Conservation (phyloP, 2,329 filamentous ascomycete genomes). For the Orbilia oligospora region DNA sequence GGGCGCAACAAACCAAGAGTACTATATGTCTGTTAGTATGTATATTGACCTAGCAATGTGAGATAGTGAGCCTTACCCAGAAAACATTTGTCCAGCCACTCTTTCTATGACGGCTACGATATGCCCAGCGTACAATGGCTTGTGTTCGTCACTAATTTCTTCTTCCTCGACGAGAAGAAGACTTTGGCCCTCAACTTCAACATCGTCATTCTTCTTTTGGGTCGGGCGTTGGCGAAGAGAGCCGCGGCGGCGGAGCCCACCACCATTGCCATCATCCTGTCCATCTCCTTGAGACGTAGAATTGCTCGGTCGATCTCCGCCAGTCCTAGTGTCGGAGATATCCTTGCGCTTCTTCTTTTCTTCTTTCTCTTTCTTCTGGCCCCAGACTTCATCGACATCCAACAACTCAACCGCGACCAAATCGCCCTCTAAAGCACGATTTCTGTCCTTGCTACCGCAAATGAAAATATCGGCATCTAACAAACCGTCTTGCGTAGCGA, state of each 20-base stretch:
- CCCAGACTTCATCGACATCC: slow-evolving; percentile 98
- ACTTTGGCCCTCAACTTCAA: slow-evolving; percentile 98
- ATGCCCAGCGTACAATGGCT: slow-evolving; percentile 96
- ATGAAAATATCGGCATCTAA: slow-evolving; percentile 99
- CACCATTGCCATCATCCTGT: slow-evolving; percentile 55
- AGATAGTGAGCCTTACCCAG: slow-evolving; percentile 69
- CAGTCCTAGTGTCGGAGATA: slow-evolving; percentile 88
- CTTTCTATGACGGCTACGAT: slow-evolving; percentile 98
- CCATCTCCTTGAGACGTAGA: slow-evolving; percentile 75
- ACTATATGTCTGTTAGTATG: slow-evolving; percentile 66
- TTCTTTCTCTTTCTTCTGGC: slow-evolving; percentile 98
- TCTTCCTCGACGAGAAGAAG: slow-evolving; percentile 97
- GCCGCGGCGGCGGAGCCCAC: slow-evolving; percentile 87
- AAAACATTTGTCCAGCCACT: slow-evolving; percentile 98
- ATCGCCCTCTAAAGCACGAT: slow-evolving; percentile 95
- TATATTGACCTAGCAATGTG: slow-evolving; percentile 17
- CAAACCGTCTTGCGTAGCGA: slow-evolving; percentile 87
- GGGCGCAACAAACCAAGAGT: slow-evolving; percentile 93
- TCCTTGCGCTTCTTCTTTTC: slow-evolving; percentile 99
- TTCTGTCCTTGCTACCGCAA: slow-evolving; percentile 98
- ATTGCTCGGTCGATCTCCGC: slow-evolving; percentile 77
- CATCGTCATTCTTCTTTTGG: slow-evolving; percentile 99
- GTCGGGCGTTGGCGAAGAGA: slow-evolving; percentile 96
- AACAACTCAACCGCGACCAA: slow-evolving; percentile 95
- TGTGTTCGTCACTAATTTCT: slow-evolving; percentile 98